Conservation (phyloP, 345 rosid genomes). For the Ailanthus altissimus region DNA sequence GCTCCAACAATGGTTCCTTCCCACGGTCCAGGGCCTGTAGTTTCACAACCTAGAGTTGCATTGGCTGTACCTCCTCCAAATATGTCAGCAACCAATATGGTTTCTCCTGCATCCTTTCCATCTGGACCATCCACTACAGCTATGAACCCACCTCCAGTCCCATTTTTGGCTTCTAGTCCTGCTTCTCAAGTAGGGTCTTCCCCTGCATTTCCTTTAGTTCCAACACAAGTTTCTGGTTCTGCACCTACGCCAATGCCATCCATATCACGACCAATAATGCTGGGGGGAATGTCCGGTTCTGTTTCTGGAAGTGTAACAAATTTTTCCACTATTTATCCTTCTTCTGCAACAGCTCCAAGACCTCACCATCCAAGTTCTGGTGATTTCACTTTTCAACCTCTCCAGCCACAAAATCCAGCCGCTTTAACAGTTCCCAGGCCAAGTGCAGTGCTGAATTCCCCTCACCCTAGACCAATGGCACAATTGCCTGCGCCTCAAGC, state of each 20-base stretch:
- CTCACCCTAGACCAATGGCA: conserved; percentile 35
- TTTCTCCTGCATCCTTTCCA: conserved; percentile 23
- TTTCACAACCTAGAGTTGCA: conserved; percentile 44
- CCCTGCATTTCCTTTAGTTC: conserved; percentile 23
- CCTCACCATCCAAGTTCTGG: conserved; percentile 44
- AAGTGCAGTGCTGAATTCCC: conserved; percentile 27
- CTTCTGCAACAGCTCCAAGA: conserved; percentile 32
- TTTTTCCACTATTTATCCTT: conserved; percentile 42
- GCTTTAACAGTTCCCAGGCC: conserved; percentile 45
- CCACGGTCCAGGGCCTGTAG: conserved; percentile 36
- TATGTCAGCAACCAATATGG: conserved; percentile 23
- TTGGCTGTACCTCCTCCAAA: conserved; percentile 22
- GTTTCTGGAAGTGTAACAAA: conserved; percentile 37
- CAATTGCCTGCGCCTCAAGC: conserved; percentile 41
- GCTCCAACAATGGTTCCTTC: conserved; percentile 40
- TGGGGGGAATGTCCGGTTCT: conserved; percentile 27
- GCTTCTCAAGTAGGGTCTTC: conserved; percentile 27
- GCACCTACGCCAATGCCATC: conserved; percentile 32
- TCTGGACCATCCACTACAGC: conserved; percentile 30
- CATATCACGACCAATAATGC: conserved; percentile 31
- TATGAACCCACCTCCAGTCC: conserved; percentile 36
- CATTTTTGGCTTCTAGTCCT: conserved; percentile 34
- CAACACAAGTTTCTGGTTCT: conserved; percentile 29
- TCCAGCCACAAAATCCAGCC: conserved; percentile 37
- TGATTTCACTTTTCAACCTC: conserved; percentile 66